Evolutionary conservation across 768 basidiomycete genomes (phyloP).

Genomic region (Amanita molliuscula): DNA sequence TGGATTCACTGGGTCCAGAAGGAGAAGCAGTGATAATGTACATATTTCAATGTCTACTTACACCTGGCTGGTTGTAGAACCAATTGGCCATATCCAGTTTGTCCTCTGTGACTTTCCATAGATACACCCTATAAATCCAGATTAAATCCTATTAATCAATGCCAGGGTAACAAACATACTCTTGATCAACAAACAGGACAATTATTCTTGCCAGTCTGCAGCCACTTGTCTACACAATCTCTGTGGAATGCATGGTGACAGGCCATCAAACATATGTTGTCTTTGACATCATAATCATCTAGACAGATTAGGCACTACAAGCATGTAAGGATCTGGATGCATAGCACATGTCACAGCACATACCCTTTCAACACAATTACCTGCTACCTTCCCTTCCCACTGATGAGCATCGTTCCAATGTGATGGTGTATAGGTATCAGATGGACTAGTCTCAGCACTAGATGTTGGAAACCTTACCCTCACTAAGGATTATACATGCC

Average conservation of each 20-base stretch:
- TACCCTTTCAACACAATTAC: constrained; percentile 76
- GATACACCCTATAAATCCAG: constrained; percentile 20
- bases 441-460: too few relatives aligned
- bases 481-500: too few relatives aligned
- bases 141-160: not conserved
- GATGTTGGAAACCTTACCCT: too few relatives aligned
- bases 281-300: constrained; percentile 72
- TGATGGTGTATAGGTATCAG: too few relatives aligned
- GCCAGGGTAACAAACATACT: constrained; percentile 27
- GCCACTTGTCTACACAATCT: constrained; percentile 81
- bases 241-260: constrained; percentile 92
- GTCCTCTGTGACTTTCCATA: constrained; percentile 12
- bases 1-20: constrained; percentile 25
- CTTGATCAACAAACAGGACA: constrained; percentile 86
- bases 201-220: constrained; percentile 77
- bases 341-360: constrained; percentile 15
- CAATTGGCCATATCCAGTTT: constrained; percentile 54
- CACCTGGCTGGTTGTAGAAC: constrained; percentile 85
- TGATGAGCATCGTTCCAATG: too few relatives aligned
- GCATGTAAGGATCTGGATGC: constrained; percentile 1
- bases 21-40: constrained; percentile 57
- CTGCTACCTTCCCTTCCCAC: constrained; percentile 50
- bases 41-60: constrained; percentile 59
- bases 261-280: constrained; percentile 68
- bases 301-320: constrained; percentile 75